Conservation (phyloP, 2,329 filamentous ascomycete genomes). For the Colletotrichum liriopes region DNA sequence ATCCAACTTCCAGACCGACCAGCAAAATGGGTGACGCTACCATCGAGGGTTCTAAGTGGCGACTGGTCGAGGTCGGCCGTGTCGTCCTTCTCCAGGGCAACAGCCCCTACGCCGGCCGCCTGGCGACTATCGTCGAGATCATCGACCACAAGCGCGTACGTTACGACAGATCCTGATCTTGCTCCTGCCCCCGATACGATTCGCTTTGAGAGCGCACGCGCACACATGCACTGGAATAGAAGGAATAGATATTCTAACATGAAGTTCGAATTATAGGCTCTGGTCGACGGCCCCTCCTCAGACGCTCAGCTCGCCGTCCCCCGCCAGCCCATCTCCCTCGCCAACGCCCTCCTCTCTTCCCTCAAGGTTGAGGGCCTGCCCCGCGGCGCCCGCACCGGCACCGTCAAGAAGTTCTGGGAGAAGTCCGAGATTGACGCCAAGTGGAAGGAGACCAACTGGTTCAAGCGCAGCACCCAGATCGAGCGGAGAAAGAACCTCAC, state of each 20-base stretch:
- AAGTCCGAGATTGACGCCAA: conserved; percentile 92
- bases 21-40: conserved; percentile 86
- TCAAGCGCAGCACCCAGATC: conserved; percentile 91
- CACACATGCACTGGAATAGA: background rate
- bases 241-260: conserved; percentile 17
- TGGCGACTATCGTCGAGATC: conserved; percentile 98
- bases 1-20: conserved; percentile 65
- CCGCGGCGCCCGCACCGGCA: conserved; percentile 85
- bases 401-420: conserved; percentile 92
- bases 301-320: conserved; percentile 85
- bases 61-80: conserved; percentile 98
- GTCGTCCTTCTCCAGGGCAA: conserved; percentile 89
- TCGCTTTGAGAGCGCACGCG: conserved; percentile 1
- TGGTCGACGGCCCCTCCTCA: conserved; percentile 94
- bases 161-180: conserved; percentile 53
- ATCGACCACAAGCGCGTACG: conserved; percentile 99
- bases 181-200: conserved; percentile 24
- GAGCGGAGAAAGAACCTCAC: conserved; percentile 91
- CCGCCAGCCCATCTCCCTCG: conserved; percentile 88
- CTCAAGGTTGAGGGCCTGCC: conserved; percentile 90
- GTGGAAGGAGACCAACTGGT: conserved; percentile 93
- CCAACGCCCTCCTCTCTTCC: conserved; percentile 88
- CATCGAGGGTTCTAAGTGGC: conserved; percentile 89
- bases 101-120: conserved; percentile 85
- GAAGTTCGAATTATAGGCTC: conserved; percentile 73